phyloP scores from a whole-genome alignment of 176 grass and related monocot genomes.

The Triticum turgidum region DNA sequence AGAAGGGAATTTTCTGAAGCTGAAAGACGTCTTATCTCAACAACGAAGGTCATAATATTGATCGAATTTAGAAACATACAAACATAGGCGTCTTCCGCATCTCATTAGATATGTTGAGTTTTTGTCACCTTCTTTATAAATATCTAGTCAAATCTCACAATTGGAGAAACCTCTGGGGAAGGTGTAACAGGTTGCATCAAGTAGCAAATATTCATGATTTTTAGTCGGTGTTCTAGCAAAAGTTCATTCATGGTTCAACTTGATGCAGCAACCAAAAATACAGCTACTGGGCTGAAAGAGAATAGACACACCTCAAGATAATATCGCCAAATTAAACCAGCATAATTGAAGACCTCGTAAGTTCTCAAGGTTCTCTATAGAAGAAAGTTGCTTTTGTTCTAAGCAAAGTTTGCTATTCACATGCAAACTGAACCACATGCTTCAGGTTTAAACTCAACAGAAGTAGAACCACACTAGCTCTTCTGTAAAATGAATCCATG shows the following conservation, averaged over 20 bases:
- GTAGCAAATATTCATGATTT: background rate
- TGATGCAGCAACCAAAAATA: background rate
- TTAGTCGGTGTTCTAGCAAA: background rate
- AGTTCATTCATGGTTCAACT: conserved; percentile 8
- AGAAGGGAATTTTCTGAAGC: conserved; percentile 43
- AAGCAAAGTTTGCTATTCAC: background rate
- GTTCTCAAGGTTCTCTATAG: background rate
- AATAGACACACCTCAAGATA: background rate
- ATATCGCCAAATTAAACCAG: background rate
- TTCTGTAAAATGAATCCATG: background rate
- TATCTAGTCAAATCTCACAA: conserved; percentile 1
- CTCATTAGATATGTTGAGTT: background rate
- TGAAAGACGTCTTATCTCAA: conserved; percentile 25
- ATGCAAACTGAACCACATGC: background rate
- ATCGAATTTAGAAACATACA: background rate
- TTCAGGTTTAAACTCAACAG: background rate
- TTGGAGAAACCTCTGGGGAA: background rate
- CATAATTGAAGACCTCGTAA: background rate
- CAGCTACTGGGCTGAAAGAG: background rate
- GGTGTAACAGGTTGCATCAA: conserved; percentile 10
- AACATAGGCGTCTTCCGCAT: background rate
- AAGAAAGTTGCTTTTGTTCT: background rate
- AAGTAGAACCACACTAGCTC: background rate
- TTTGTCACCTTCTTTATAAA: background rate
- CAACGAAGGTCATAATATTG: background rate